Conservation (phyloP, 257 asterid genomes). For the Salvia splendens region DNA sequence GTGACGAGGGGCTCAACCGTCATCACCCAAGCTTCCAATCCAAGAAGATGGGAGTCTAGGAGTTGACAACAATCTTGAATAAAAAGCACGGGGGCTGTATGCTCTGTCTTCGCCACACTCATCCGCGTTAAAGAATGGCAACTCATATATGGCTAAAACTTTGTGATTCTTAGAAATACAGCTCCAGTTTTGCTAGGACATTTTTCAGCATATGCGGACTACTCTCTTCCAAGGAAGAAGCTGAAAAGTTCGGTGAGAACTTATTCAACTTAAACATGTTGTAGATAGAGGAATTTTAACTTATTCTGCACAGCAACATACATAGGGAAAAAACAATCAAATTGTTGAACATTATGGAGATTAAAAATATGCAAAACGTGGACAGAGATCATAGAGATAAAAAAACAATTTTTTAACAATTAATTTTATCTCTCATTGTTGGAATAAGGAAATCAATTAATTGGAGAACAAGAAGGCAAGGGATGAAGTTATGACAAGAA, state of each 20-base stretch:
- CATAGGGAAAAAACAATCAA: not conserved
- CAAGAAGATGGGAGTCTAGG: slow-evolving; percentile 25
- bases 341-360: slow-evolving; percentile 1
- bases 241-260: slow-evolving; percentile 18
- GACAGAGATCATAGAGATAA: not conserved
- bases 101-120: slow-evolving; percentile 29
- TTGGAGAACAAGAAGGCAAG: no score
- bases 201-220: slow-evolving; percentile 35
- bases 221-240: slow-evolving; percentile 27
- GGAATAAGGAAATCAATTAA: no score
- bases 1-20: slow-evolving; percentile 43
- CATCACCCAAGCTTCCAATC: slow-evolving; percentile 33
- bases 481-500: no score
- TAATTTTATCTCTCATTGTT: no score
- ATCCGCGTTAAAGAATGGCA: slow-evolving; percentile 33
- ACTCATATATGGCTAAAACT: slow-evolving; percentile 31
- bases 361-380: not conserved
- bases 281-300: slow-evolving; percentile 13
- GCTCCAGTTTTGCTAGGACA: slow-evolving; percentile 25
- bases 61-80: slow-evolving; percentile 27
- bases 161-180: slow-evolving; percentile 27
- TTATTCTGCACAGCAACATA: not conserved
- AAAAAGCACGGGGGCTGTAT: slow-evolving; percentile 5
- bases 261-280: slow-evolving; percentile 28
- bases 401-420: no score